Evolutionary conservation across 1,139 yeast species (phyloP).

Genomic region (Candida sp.): DNA sequence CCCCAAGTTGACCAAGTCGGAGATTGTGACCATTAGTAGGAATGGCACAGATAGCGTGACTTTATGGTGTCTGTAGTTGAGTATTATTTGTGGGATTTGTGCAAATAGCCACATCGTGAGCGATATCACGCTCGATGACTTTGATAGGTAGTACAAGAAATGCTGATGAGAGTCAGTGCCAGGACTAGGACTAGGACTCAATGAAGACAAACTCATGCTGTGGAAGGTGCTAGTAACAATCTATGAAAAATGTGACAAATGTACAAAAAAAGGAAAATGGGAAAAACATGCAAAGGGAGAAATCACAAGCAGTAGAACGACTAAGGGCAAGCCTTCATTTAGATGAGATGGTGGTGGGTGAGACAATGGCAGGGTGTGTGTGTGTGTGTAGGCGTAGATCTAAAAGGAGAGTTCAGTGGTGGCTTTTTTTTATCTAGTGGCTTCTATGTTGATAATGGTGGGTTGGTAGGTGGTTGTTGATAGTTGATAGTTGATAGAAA

Average conservation of each 20-base stretch:
- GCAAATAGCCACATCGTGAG: constrained; percentile 73
- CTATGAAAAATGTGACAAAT: background rate
- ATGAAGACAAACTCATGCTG: background rate
- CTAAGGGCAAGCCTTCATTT: background rate
- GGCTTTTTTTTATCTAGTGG: too few relatives aligned
- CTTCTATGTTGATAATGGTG: too few relatives aligned
- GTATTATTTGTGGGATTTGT: constrained; percentile 81
- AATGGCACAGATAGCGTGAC: constrained; percentile 80
- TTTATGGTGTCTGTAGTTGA: constrained; percentile 72
- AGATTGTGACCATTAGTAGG: constrained; percentile 73
- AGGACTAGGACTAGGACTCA: too few relatives aligned
- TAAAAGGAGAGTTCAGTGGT: too few relatives aligned
- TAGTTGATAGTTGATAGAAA: too few relatives aligned
- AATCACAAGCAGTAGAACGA: too few relatives aligned
- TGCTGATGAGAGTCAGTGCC: background rate
- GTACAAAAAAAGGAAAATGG: background rate
- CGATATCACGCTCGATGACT: constrained; percentile 26
- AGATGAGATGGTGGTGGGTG: background rate
- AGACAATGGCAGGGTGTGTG: too few relatives aligned
- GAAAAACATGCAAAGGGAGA: background rate
- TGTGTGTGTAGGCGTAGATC: too few relatives aligned
- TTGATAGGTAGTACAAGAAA: constrained; percentile 2
- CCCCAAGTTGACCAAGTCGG: constrained; percentile 76
- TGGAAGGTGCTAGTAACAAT: background rate
- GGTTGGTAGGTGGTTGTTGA: too few relatives aligned